phyloP scores from a whole-genome alignment of 768 basidiomycete genomes.

The Pisolithus orientalis region DNA sequence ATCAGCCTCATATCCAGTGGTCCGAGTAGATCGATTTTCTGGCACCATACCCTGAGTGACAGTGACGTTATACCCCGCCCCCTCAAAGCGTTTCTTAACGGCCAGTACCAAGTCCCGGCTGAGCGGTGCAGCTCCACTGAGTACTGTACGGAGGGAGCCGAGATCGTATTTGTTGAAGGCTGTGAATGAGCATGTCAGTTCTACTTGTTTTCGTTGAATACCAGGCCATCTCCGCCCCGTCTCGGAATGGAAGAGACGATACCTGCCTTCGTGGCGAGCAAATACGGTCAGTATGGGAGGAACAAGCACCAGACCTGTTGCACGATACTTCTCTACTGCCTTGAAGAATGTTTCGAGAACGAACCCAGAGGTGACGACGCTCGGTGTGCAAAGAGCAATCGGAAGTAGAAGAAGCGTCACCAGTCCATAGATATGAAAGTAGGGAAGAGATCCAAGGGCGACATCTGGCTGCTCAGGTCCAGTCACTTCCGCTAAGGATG shows the following conservation, averaged over 20 bases:
- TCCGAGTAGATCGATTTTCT: not conserved
- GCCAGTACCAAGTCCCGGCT: slow-evolving; percentile 54
- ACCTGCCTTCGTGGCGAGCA: slow-evolving; percentile 59
- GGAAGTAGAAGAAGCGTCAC: slow-evolving; percentile 61
- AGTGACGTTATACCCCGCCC: slow-evolving; percentile 33
- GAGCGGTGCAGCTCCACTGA: slow-evolving; percentile 79
- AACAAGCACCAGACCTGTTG: slow-evolving; percentile 55
- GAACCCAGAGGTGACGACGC: slow-evolving; percentile 61
- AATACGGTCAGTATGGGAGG: slow-evolving; percentile 80
- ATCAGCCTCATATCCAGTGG: not conserved
- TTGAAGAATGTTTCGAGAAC: slow-evolving; percentile 64
- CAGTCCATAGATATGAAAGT: slow-evolving; percentile 49
- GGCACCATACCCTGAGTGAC: slow-evolving; percentile 47
- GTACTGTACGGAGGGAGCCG: slow-evolving; percentile 46
- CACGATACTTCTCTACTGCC: slow-evolving; percentile 58
- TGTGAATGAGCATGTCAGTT: slow-evolving; percentile 14
- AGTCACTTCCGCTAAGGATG: not conserved
- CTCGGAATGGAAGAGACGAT: not conserved
- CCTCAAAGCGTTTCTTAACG: slow-evolving; percentile 35
- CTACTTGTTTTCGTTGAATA: not conserved
- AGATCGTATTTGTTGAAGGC: slow-evolving; percentile 66
- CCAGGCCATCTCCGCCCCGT: no score
- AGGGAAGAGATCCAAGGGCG: slow-evolving; percentile 61
- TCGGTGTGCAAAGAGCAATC: slow-evolving; percentile 41
- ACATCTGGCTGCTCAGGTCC: slow-evolving; percentile 31